Percentiles rank a stretch among this genome's conserved stretches.
Evolutionary conservation across 2,329 filamentous ascomycete species (phyloP).

Genomic region (Macrophomina phaseolina): DNA sequence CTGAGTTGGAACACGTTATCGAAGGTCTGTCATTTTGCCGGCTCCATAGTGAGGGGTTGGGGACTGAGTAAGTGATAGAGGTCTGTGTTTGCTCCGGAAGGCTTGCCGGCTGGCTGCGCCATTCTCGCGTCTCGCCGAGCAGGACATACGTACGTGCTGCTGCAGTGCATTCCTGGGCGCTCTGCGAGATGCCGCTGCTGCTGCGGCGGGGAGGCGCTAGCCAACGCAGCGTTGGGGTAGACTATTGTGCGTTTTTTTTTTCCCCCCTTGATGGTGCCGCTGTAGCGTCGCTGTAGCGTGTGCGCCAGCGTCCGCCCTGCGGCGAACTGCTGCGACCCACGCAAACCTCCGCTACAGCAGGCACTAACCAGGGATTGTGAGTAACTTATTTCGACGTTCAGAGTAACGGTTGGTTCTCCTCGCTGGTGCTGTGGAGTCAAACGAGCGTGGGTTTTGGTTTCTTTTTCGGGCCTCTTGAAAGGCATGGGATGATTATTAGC

Average conservation of each 20-base stretch:
- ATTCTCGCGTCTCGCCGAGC: too few species aligned
- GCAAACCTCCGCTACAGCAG: not conserved
- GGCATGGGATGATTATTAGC: not conserved
- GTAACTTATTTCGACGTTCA: slow-evolving; percentile 5
- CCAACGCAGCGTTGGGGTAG: not conserved
- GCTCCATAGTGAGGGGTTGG: too few species aligned
- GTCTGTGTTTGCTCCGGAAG: too few species aligned
- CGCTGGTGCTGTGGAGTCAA: not conserved
- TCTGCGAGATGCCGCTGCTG: too few species aligned
- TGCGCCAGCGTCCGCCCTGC: not conserved
- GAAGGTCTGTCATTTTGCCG: not conserved
- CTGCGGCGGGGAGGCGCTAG: not conserved
- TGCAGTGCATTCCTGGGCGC: too few species aligned
- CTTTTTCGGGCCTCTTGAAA: not conserved
- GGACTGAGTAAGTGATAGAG: too few species aligned
- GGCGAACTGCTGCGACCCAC: not conserved
- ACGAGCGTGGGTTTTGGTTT: not conserved
- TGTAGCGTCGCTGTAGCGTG: not conserved
- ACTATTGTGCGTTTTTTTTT: too few species aligned
- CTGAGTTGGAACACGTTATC: not conserved
- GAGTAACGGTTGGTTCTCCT: not conserved
- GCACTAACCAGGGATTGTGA: not conserved
- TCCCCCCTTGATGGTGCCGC: not conserved
- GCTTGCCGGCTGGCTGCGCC: too few species aligned
- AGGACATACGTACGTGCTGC: too few species aligned